Percentiles rank a stretch among this genome's conserved stretches.
Conservation (phyloP, 1,284 basidiomycete genomes). For the Boletellus sp. region DNA sequence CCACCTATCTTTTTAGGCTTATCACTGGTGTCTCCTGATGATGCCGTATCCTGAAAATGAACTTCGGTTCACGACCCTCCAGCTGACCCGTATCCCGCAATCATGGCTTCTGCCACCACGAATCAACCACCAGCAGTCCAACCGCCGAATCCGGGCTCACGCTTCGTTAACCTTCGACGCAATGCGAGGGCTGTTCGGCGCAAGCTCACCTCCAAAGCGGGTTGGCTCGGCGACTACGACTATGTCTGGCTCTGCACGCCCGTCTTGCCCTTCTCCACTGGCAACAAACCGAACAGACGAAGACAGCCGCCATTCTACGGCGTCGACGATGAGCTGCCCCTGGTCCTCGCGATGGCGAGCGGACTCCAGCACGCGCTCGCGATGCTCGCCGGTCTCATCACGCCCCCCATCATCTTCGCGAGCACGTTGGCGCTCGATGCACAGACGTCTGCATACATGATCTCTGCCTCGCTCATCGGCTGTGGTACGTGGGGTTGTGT, state of each 20-base stretch:
- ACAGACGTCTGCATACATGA: slow-evolving; percentile 69
- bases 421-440: slow-evolving; percentile 55
- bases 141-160: not conserved
- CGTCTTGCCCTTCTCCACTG: slow-evolving; percentile 38
- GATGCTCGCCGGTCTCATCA: slow-evolving; percentile 76
- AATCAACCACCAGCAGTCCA: slow-evolving; percentile 10
- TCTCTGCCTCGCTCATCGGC: slow-evolving; percentile 76
- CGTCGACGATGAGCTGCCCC: slow-evolving; percentile 64
- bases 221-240: slow-evolving; percentile 76
- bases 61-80: too few relatives aligned
- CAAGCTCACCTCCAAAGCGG: slow-evolving; percentile 45
- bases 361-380: slow-evolving; percentile 79
- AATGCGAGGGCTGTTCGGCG: slow-evolving; percentile 15
- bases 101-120: slow-evolving; percentile 18
- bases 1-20: not conserved
- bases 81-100: not conserved
- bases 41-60: not conserved
- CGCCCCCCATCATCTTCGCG: slow-evolving; percentile 80
- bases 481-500: slow-evolving; percentile 48
- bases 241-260: slow-evolving; percentile 72
- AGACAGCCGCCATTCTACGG: slow-evolving; percentile 69
- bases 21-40: not conserved
- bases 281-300: slow-evolving; percentile 28
- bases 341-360: slow-evolving; percentile 63
- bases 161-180: slow-evolving; percentile 2